phyloP scores from a whole-genome alignment of 2,329 filamentous ascomycete genomes.

The Cercospora beticola region DNA sequence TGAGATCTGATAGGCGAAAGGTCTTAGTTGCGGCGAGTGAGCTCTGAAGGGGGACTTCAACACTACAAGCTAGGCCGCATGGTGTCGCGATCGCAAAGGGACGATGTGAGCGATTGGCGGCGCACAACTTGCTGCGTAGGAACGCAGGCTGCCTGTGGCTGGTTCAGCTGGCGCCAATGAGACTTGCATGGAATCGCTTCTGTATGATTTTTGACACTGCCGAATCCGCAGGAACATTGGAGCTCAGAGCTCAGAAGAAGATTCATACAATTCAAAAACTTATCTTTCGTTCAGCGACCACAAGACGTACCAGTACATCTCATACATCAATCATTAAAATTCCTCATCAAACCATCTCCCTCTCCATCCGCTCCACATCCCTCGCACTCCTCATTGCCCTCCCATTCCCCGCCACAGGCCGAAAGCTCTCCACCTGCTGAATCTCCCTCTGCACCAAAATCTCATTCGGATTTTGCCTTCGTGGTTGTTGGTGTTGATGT shows the following conservation, averaged over 20 bases:
- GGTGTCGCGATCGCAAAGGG: not conserved
- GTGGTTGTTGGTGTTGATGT: not conserved
- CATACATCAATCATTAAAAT: not conserved
- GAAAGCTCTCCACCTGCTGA: constrained; percentile 15
- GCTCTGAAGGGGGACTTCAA: not conserved
- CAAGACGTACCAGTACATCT: not conserved
- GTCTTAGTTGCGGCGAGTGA: not conserved
- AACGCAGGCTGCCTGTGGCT: not conserved
- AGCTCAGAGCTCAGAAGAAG: not conserved
- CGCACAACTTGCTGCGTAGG: not conserved
- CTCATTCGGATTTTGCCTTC: not conserved
- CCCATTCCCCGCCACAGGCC: constrained; percentile 2
- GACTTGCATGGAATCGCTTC: not conserved
- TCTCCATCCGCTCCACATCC: constrained; percentile 13
- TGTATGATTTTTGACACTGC: too few relatives aligned
- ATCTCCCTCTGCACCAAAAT: constrained; percentile 20
- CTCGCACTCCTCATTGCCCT: constrained; percentile 4
- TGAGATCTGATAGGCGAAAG: not conserved
- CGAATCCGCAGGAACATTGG: too few relatives aligned
- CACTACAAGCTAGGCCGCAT: not conserved
- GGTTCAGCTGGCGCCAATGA: not conserved
- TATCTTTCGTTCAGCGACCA: not conserved
- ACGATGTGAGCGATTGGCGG: not conserved
- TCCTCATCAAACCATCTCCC: constrained; percentile 15
- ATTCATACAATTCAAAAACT: not conserved